Base-by-base conservation (phyloP, 148 eudicot species). In the Nepenthes gracilis region DNA sequence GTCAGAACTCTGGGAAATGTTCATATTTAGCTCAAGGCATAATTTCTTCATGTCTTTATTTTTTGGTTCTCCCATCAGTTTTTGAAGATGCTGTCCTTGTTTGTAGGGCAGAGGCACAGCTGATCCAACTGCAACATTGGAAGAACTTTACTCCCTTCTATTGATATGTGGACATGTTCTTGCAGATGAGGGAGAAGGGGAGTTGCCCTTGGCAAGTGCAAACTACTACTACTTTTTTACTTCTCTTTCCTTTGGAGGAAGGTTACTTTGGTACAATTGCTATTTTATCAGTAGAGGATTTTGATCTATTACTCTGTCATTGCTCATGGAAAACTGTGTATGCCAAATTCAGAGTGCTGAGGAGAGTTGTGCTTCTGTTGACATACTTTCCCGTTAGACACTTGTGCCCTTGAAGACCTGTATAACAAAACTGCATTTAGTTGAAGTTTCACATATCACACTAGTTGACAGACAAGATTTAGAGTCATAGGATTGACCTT, bases 131-230 rank as follows among this genome's bases (percentile, higher is more conserved):
- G 77, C 73, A 78, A 81, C 84, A 61, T 63, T 94, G 79, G 99
- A 94, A 77, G 99, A 89, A 75, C 76, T 94, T 57, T 85, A 86
- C 75, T 89, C 99, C 47, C 88, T 89, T 35, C 70, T 94, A 61
- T 74, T 94, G 73, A 77, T 94, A 71, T 70, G 85, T 59, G 99
- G 99, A 66, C 99, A 94, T 60, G 88, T 94, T 74, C 83, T 94
- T 57, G 90, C 99, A 36, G 97, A 94, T 58, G 99, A 86, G 67
- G 97, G 95, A 75, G 92, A 79, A 74, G 99, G 99, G 58, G 99
- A 94, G 76, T 68, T 77, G 35, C 99, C 99, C n/a, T 53, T 75
- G 92, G 99, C 88, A 76, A 55, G 57, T 52, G 3, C 37, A 54
- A 34, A 12, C 68, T 49, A 37, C 47, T 34, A 2, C 55, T 43